phyloP scores from a whole-genome alignment of 1,139 yeast species.

The Keqinozyma sinolaborantium region DNA sequence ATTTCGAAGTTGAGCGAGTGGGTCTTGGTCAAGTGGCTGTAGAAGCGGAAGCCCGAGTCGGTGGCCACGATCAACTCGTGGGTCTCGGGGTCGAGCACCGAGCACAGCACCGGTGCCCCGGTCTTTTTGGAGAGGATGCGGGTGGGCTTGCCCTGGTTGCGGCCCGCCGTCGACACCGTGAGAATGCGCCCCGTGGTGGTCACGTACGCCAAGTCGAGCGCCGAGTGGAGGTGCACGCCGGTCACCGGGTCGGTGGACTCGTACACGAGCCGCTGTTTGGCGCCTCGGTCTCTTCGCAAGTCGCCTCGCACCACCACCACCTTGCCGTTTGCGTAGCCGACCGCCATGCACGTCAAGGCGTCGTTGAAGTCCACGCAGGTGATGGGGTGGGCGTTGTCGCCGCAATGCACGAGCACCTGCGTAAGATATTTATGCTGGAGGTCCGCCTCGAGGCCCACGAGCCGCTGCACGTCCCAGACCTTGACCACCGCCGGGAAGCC shows the following conservation, averaged over 20 bases:
- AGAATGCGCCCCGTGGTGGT: slow-evolving; percentile 69
- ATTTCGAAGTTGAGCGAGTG: slow-evolving; percentile 57
- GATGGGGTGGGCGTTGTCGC: slow-evolving; percentile 68
- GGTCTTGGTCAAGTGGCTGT: slow-evolving; percentile 52
- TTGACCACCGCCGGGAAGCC: slow-evolving; percentile 67
- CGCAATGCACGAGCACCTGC: slow-evolving; percentile 37
- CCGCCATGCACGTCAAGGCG: slow-evolving; percentile 64
- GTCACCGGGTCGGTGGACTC: slow-evolving; percentile 79
- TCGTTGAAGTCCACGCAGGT: slow-evolving; percentile 58
- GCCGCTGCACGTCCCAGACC: slow-evolving; percentile 65
- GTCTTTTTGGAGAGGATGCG: slow-evolving; percentile 53
- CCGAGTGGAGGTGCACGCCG: slow-evolving; percentile 56
- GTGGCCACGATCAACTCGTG: slow-evolving; percentile 53
- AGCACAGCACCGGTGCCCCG: slow-evolving; percentile 76
- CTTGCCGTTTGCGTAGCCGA: slow-evolving; percentile 87
- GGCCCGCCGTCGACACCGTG: slow-evolving; percentile 75
- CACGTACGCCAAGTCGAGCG: slow-evolving; percentile 44
- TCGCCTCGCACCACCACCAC: slow-evolving; percentile 86
- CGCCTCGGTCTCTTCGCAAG: slow-evolving; percentile 81
- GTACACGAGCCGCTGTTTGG: slow-evolving; percentile 77
- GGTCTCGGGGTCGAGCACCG: slow-evolving; percentile 34
- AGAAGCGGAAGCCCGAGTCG: slow-evolving; percentile 49
- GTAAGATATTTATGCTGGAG: slow-evolving; percentile 30
- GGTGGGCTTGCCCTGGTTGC: slow-evolving; percentile 69
- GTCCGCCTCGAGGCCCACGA: slow-evolving; percentile 26